Base-by-base conservation (phyloP, 495 filamentous ascomycete species). In the Penicillium parvum region DNA sequence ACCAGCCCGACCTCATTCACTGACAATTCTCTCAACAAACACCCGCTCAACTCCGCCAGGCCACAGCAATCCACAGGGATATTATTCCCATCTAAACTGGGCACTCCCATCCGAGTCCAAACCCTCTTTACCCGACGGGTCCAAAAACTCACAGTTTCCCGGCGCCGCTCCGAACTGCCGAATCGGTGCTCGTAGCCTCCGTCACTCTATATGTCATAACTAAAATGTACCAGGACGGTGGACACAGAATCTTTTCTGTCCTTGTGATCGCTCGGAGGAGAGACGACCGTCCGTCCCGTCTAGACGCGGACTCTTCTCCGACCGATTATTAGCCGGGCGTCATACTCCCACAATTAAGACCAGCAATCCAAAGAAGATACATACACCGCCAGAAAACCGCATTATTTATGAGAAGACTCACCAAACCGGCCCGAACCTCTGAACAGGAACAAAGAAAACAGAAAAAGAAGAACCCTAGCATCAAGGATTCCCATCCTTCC, bases 161-260 rank as follows among this genome's bases (percentile, higher is more conserved):
- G 41, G 36, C 36, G 32, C 32, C 34, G 27, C 34, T 42, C 45
- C 44, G 44, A 44, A 52, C 25, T 52, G 43, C 49, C 49, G 40
- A 47, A 40, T 47, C 44, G 37, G 44, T 47, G 33, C 27, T 7
- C 36, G 27, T 26, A 39, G 36, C 12, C 36, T 27, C 22, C 21
- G 9, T 27, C 11, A 28, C 36, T 21, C 21, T 39, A 11, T 22
- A 37, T 21, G 34, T 16, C 10, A n/a, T n/a, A n/a, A n/a, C n/a
- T n/a, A n/a, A n/a, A n/a, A n/a, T n/a, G n/a, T n/a, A n/a, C n/a
- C n/a, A n/a, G n/a, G n/a, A n/a, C n/a, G n/a, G n/a, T n/a, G n/a
- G 6, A 16, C 12, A 15, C 28, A 15, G 8, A 15, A 30, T 30
- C 12, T 6, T 6, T 30, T 7, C 28, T 3, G n/a, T n/a, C 3